Evolutionary conservation across 805 yeast genomes (phyloP), one percentile per base, ranked within the genome.

Genomic region (Sugiyamaella chiloensis): DNA sequence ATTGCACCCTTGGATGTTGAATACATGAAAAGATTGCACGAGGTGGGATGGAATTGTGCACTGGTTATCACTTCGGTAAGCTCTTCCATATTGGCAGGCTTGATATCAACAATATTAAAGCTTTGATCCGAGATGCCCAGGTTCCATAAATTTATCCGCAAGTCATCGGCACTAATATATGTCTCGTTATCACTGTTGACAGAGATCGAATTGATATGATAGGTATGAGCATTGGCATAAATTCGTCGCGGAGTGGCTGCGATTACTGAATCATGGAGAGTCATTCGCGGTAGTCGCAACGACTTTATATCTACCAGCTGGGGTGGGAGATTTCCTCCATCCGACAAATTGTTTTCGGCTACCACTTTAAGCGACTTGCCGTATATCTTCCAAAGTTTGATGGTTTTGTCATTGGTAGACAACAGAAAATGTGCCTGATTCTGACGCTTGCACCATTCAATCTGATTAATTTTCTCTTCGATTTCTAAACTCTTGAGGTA

Each of bases 51-150:
- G 72, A 93, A 93, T 66, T 90, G 96, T 2, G 98, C 95, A 61
- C 90, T 79, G 14, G 99, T 93, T 55, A 93, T 91, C 44, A 93
- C 99, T 68, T 93, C 99, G 7, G 99, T 91, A 60, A 93, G 78
- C 70, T 93, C 99, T 72, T 93, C 99, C 99, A 93, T 95, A 68
- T 89, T 89, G 5, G 89, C 87, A 7, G 99, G 99, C 66, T 95
- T 89, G 62, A 93, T 93, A 69, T 93, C 99, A 50, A 93, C 98
- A 56, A 93, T 93, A 67, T 93, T 95, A 70, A 93, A 93, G 60
- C 90, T 80, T 70, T 91, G 96, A 68, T 91, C 96, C 17, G 96
- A 88, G 58, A 89, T 86, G 46, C 87, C 89, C 57, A 90, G 74
- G 67, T 91, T 90, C 99, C 99, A 93, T 55, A 93, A 72, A 67